Evolutionary conservation across 352 stramenopile genomes (phyloP), one percentile per base, ranked within the genome.

Genomic region (Phytophthora pinifolia): DNA sequence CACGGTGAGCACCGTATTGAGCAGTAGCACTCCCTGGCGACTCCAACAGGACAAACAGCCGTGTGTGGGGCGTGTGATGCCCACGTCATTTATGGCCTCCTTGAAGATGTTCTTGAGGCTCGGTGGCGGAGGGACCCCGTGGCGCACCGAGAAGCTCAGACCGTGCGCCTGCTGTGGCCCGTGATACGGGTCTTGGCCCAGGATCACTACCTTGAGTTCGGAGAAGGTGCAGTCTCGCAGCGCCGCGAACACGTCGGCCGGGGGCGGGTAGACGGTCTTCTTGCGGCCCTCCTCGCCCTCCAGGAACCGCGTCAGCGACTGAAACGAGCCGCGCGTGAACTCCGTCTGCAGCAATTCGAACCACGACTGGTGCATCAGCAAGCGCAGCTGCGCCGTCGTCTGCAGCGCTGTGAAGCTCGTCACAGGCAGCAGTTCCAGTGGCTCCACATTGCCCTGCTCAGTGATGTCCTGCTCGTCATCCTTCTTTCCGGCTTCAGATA

Each of bases 31-130:
- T 31, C 98, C 96, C 65, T 99, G 96, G 34, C 85, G 60, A 44
- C 90, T 96, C 96, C 96, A 99, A 17, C 66, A 76, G 29, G 93
- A 80, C 27, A 99, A 79, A 57, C 91, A 94, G 13, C 96, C 96
- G 79, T 98, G 92, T 5, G 47, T 67, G 9, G 94, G 96, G 13
- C 67, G 74, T 14, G 51, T 36, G 59, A 96, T 88, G 35, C 69
- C 59, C 9, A 96, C 72, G 63, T 98, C 90, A 4, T 44, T 68
- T 33, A 86, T 74, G 10, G 92, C 78, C 68, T 99, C 97, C 62
- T 99, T 99, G 74, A 97, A 98, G 51, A 99, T 99, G 72, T 99
- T 99, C 37, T 86, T 83, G 29, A 99, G 77, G 31, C 89, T 98
- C 4, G 97, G 97, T 14, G 98, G 98, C 12, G 87, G 73, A 27